phyloP scores from a whole-genome alignment of 331 rosid species.

The Acacia pycnantha region DNA sequence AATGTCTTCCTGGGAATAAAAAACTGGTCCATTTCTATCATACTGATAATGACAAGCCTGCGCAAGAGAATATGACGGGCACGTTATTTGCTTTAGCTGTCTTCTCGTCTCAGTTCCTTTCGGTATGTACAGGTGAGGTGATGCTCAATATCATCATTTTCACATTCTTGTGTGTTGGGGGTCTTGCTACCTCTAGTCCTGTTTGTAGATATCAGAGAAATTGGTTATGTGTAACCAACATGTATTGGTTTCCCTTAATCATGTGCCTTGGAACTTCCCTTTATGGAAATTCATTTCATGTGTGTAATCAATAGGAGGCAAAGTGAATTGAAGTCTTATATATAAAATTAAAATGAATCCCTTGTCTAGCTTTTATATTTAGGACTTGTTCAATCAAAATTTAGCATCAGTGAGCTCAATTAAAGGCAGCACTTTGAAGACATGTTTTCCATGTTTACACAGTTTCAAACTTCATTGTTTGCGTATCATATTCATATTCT shows the following conservation, averaged over 20 bases:
- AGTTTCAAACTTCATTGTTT: not conserved
- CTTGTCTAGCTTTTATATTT: no score
- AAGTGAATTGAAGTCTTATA: no score
- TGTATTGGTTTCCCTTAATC: not conserved
- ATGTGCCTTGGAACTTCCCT: not conserved
- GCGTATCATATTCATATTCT: not conserved
- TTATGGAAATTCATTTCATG: not conserved
- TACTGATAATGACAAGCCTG: conserved; percentile 11
- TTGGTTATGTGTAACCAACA: not conserved
- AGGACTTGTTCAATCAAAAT: not conserved
- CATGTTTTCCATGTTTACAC: not conserved
- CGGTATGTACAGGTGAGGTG: not conserved
- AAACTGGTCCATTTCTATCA: not conserved
- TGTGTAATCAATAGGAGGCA: no score
- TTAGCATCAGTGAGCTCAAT: not conserved
- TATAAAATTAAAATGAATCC: no score
- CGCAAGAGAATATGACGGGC: not conserved
- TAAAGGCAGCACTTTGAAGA: not conserved
- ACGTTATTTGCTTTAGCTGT: not conserved
- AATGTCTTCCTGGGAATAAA: not conserved
- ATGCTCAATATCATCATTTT: no score
- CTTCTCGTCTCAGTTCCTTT: not conserved
- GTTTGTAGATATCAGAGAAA: no score
- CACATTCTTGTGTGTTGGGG: not conserved
- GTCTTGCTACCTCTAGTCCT: no score